Evolutionary conservation across 1,284 basidiomycete species (phyloP).

Genomic region (Pascua guehoae): DNA sequence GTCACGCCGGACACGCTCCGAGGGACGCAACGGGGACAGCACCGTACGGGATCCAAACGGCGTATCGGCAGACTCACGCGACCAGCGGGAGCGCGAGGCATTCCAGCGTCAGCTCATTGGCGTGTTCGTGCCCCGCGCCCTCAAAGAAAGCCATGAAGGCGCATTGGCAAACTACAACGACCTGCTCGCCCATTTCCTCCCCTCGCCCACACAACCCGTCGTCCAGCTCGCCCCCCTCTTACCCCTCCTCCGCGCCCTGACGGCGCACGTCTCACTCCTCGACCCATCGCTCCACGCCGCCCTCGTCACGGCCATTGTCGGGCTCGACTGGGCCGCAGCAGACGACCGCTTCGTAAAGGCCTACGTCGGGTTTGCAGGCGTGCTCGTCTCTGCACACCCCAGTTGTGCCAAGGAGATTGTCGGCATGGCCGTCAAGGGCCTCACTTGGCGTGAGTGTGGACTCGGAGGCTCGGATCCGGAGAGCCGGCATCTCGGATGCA

Average conservation of each 20-base stretch:
- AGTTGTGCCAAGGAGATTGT: conserved; percentile 86
- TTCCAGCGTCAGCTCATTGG: conserved; percentile 47
- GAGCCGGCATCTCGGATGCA: background rate
- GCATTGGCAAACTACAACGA: conserved; percentile 53
- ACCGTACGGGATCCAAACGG: too few species aligned
- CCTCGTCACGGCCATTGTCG: conserved; percentile 82
- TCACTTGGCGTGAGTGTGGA: conserved; percentile 74
- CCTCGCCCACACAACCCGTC: conserved; percentile 30
- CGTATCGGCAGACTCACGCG: too few species aligned
- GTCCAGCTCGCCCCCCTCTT: conserved; percentile 49
- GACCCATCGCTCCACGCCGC: conserved; percentile 60
- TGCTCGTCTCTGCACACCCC: conserved; percentile 87
- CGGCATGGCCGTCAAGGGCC: conserved; percentile 72
- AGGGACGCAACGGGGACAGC: conserved; percentile 24
- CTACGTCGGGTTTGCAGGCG: conserved; percentile 82
- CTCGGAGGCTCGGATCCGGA: background rate
- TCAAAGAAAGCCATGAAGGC: conserved; percentile 44
- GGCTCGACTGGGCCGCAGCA: conserved; percentile 87
- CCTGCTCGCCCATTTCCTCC: conserved; percentile 55
- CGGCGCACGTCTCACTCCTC: conserved; percentile 60
- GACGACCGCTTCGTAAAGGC: conserved; percentile 71
- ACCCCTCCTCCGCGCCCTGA: conserved; percentile 59
- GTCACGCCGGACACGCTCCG: conserved; percentile 42
- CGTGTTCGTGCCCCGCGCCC: conserved; percentile 46
- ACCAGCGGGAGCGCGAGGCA: conserved; percentile 30